These are phyloP conservation scores for Mortierella sp. DNA, from an alignment of 371 early-diverging fungal species.

Conservation along the genomic window DNA sequence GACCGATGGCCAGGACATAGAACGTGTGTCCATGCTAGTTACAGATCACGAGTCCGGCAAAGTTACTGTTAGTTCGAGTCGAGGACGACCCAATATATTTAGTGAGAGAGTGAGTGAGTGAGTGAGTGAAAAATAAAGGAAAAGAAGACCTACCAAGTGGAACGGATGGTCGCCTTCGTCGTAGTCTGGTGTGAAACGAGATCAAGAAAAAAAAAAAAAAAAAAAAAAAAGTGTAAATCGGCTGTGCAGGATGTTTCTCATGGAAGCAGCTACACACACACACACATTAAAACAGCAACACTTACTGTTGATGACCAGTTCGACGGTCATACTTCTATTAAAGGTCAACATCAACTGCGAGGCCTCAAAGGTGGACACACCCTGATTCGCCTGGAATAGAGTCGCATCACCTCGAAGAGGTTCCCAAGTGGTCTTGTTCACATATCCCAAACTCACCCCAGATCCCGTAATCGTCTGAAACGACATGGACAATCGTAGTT, in stretches of 20 bases:
- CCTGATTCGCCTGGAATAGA: slow-evolving; percentile 22
- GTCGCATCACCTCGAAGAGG: slow-evolving; percentile 29
- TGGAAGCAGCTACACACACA: background rate
- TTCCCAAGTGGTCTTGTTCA: slow-evolving; percentile 32
- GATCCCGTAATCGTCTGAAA: slow-evolving; percentile 28
- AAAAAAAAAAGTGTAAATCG: background rate
- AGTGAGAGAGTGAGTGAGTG: background rate
- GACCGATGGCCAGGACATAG: slow-evolving; percentile 10
- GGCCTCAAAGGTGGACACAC: slow-evolving; percentile 18
- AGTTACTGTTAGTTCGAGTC: no score
- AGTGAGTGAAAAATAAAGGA: background rate
- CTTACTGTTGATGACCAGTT: slow-evolving; percentile 21
- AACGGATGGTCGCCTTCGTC: slow-evolving; percentile 21
- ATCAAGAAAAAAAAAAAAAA: background rate
- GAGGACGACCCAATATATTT: background rate
- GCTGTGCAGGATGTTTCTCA: no score
- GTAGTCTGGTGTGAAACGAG: background rate
- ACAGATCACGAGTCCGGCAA: background rate
- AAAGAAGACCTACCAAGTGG: slow-evolving; percentile 6
- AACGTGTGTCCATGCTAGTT: slow-evolving; percentile 14
- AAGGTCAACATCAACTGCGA: slow-evolving; percentile 22
- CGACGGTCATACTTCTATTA: slow-evolving; percentile 23
- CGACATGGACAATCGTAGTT: slow-evolving; percentile 12
- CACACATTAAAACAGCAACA: background rate
- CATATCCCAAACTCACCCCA: slow-evolving; percentile 19